Conservation (phyloP, 2,329 filamentous ascomycete genomes). For the Trichoderma endophyticum region DNA sequence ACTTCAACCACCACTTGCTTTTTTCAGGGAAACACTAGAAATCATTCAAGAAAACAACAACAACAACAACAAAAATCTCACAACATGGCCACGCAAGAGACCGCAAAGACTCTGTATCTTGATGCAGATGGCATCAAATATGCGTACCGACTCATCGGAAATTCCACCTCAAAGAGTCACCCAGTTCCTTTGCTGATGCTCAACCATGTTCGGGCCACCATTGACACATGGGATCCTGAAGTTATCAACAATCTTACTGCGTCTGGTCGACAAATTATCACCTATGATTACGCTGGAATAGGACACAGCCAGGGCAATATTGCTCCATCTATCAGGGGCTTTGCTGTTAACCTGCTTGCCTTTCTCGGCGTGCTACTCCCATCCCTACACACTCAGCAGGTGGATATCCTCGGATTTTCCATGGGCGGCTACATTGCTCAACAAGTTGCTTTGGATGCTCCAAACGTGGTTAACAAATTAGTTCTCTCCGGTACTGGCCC, state of each 20-base stretch:
- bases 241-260: constrained; percentile 48
- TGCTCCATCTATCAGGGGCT: not conserved
- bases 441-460: constrained; percentile 40
- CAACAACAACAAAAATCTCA: not conserved
- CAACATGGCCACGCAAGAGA: constrained; percentile 32
- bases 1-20: not conserved
- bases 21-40: not conserved
- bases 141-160: constrained; percentile 35
- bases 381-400: constrained; percentile 15
- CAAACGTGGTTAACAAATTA: constrained; percentile 37
- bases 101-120: constrained; percentile 29
- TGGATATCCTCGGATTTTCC: constrained; percentile 49
- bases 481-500: constrained; percentile 44
- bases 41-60: not conserved
- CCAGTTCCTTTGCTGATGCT: constrained; percentile 29
- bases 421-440: constrained; percentile 49
- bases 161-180: constrained; percentile 25
- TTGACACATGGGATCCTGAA: constrained; percentile 41
- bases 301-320: not conserved
- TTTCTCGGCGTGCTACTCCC: not conserved
- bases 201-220: constrained; percentile 15
- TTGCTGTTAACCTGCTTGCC: not conserved
- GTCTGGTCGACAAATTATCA: constrained; percentile 39
- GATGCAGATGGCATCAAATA: constrained; percentile 31
- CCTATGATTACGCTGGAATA: constrained; percentile 24